Evolutionary conservation across 2,329 filamentous ascomycete species (phyloP).

Genomic region (Aspergillus amoenus): DNA sequence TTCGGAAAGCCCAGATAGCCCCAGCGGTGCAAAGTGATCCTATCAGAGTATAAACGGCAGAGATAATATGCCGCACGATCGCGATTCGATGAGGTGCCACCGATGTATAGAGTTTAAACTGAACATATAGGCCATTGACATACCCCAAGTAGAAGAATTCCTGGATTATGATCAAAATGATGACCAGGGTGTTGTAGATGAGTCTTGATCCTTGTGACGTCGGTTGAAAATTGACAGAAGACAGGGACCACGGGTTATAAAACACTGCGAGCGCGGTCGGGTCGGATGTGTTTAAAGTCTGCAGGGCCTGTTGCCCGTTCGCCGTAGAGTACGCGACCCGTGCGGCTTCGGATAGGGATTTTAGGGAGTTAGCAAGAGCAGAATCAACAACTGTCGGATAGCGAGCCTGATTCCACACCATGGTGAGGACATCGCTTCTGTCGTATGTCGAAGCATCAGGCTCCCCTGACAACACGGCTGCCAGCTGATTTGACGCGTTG

Average conservation of each 20-base stretch:
- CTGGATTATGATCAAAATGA: conserved; percentile 48
- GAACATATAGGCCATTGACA: conserved; percentile 44
- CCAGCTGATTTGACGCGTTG: conserved; percentile 41
- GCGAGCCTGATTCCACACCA: conserved; percentile 48
- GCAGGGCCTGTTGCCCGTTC: conserved; percentile 32
- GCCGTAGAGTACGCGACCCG: conserved; percentile 34
- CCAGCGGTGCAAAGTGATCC: conserved; percentile 43
- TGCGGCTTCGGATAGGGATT: conserved; percentile 34
- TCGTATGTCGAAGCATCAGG: conserved; percentile 35
- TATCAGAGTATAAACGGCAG: conserved; percentile 40
- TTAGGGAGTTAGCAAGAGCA: conserved; percentile 35
- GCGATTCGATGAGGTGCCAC: conserved; percentile 31
- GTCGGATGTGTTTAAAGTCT: conserved; percentile 24
- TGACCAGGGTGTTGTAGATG: conserved; percentile 47
- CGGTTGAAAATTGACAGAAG: conserved; percentile 39
- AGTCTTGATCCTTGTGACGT: conserved; percentile 44
- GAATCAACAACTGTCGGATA: conserved; percentile 42
- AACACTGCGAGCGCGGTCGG: conserved; percentile 35
- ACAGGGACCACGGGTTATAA: conserved; percentile 40
- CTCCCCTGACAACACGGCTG: conserved; percentile 36
- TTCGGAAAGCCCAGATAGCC: conserved; percentile 46
- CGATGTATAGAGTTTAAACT: conserved; percentile 39
- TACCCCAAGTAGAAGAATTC: conserved; percentile 51
- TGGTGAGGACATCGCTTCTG: conserved; percentile 34
- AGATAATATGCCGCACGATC: conserved; percentile 35